Evolutionary conservation across 2,329 filamentous ascomycete genomes (phyloP).

Genomic region (Tolypocladium ovalisporum): DNA sequence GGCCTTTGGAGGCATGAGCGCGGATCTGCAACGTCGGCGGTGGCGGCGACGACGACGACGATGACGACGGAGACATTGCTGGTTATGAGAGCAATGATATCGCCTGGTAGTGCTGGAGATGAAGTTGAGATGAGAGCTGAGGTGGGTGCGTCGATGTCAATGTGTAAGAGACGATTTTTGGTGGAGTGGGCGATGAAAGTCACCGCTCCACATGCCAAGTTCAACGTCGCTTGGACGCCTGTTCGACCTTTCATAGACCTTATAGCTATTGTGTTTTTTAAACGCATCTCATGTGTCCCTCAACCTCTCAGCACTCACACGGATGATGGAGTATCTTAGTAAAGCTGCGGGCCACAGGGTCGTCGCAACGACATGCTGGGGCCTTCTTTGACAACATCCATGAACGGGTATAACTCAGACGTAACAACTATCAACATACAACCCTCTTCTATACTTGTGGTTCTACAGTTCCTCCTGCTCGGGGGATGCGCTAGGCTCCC

Average conservation of each 20-base stretch:
- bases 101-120: not conserved
- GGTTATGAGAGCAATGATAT: not conserved
- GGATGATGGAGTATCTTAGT: too few relatives aligned
- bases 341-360: not conserved
- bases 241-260: too few relatives aligned
- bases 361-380: not conserved
- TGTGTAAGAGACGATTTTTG: not conserved
- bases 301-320: not conserved
- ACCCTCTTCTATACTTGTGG: not conserved
- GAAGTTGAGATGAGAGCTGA: not conserved
- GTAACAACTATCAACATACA: not conserved
- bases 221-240: not conserved
- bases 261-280: too few relatives aligned
- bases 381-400: not conserved
- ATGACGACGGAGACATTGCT: not conserved
- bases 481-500: slow-evolving; percentile 13
- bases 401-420: not conserved
- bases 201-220: not conserved
- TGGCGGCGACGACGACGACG: not conserved
- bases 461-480: slow-evolving; percentile 23
- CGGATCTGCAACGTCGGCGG: slow-evolving; percentile 14
- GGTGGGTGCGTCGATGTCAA: not conserved
- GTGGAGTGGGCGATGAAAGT: not conserved
- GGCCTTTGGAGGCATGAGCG: slow-evolving; percentile 25
- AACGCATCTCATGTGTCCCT: not conserved